These are phyloP conservation scores for Gomphus sp. DNA, from an alignment of 1,284 basidiomycete genomes.

Conservation along the genomic window DNA sequence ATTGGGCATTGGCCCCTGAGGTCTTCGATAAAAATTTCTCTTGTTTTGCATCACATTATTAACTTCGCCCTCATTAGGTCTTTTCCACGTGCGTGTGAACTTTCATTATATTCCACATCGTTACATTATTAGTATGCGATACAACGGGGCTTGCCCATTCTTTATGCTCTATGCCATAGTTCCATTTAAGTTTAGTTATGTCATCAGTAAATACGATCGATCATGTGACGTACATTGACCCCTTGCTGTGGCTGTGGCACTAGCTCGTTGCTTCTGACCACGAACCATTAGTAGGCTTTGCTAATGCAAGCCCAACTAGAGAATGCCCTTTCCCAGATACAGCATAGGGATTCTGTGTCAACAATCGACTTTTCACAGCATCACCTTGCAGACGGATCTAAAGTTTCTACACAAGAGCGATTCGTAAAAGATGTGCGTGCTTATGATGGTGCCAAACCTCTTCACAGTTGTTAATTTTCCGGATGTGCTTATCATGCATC, in stretches of 20 bases:
- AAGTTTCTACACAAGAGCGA: constrained; percentile 79
- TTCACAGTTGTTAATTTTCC: not conserved
- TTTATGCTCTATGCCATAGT: too few relatives aligned
- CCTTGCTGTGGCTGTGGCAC: too few relatives aligned
- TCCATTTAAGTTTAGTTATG: too few relatives aligned
- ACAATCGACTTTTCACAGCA: constrained; percentile 87
- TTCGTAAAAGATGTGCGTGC: constrained; percentile 68
- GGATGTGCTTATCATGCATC: not conserved
- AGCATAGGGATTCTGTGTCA: constrained; percentile 50
- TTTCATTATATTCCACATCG: too few relatives aligned
- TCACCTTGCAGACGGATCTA: constrained; percentile 73
- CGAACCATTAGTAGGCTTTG: not conserved
- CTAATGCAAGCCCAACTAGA: constrained; percentile 44
- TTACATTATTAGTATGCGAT: too few relatives aligned
- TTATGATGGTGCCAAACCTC: not conserved
- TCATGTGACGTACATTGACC: too few relatives aligned
- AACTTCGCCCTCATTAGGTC: not conserved
- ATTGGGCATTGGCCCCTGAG: not conserved
- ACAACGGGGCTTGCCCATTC: too few relatives aligned
- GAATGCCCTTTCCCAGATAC: constrained; percentile 67
- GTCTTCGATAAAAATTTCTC: not conserved
- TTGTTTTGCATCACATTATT: not conserved
- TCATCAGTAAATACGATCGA: too few relatives aligned
- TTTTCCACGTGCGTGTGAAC: too few relatives aligned
- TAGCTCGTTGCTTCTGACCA: not conserved